Evolutionary conservation across 257 asterid species (phyloP).

Genomic region (Solanum pennellii): DNA sequence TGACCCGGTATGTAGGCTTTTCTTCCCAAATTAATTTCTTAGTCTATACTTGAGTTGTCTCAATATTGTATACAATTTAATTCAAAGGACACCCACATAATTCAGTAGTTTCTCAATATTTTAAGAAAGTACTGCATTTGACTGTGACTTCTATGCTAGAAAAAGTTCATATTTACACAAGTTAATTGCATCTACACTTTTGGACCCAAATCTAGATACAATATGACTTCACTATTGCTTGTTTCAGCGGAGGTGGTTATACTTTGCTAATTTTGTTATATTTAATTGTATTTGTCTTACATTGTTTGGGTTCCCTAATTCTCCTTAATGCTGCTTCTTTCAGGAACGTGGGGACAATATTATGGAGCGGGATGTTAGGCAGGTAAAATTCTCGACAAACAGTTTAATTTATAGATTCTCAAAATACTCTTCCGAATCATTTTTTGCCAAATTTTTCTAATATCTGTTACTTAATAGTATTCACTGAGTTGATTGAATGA

Average conservation of each 20-base stretch:
- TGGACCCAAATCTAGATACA: neutral
- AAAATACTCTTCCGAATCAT: neutral
- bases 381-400: slow-evolving; percentile 33
- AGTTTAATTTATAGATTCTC: neutral
- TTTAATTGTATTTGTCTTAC: neutral
- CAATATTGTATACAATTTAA: neutral
- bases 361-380: slow-evolving; percentile 63
- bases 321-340: slow-evolving; percentile 1
- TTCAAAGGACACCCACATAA: neutral
- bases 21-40: neutral
- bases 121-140: neutral
- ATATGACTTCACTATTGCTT: neutral
- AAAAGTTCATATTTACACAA: neutral
- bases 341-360: slow-evolving; percentile 43
- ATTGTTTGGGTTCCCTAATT: neutral
- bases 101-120: neutral
- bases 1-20: slow-evolving; percentile 25
- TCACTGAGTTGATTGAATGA: neutral
- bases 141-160: neutral
- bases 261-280: neutral
- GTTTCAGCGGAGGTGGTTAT: neutral
- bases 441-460: neutral
- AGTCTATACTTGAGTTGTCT: neutral
- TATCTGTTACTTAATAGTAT: neutral
- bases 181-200: neutral